Base-by-base conservation (phyloP, 2,329 filamentous ascomycete genomes). In the Aspergillus aculeatus region DNA sequence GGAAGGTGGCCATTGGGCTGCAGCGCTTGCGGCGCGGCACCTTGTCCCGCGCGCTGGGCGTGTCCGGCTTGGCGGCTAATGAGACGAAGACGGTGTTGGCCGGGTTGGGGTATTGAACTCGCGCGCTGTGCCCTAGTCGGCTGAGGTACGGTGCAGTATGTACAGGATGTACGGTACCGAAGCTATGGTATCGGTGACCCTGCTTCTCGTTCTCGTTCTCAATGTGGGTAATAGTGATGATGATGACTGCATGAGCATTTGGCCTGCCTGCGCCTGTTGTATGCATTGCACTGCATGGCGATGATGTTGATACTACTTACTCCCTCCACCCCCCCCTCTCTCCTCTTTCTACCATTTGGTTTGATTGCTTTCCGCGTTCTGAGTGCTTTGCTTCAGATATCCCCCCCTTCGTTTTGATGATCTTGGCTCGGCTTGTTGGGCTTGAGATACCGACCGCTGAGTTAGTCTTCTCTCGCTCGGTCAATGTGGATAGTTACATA, bases 1-100 rank as follows among this genome's bases (percentile, higher is more conserved):
- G 84, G 84, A 88, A 88, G 71, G 81, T 88, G 21, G 83, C 82
- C 0, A 74, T 84, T 47, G 86, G 86, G 1, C 72, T 88, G 48
- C 80, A 84, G 69, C 77, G 82, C 26, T 73, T 88, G 62, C 76
- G 81, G 51, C 80, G 82, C 63, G 84, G 86, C 16, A 81, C 80
- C 57, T 81, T 84, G 66, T 83, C 85, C 31, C 75, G 84, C 59
- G 78, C 80, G 29, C 62, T 88, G 67, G 82, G 80, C 16, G 81
- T 83, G 47, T 80, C 78, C 19, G 61, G 62, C 24, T 61, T 69
- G 64, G 50, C 61, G 38, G 58, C 59, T 11, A 60, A 54, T 47
- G 67, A 69, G 19, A 64, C 61, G 47, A 55, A 62, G 32, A 65
- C 61, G n/a, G 56, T 67, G 5, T 57, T 69, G 29, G 62, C 60